A percentile compares a stretch with the other conserved stretches of the same genome.
Evolutionary conservation across 495 filamentous ascomycete genomes (phyloP).

Genomic region (Penicillium simplicissimum): DNA sequence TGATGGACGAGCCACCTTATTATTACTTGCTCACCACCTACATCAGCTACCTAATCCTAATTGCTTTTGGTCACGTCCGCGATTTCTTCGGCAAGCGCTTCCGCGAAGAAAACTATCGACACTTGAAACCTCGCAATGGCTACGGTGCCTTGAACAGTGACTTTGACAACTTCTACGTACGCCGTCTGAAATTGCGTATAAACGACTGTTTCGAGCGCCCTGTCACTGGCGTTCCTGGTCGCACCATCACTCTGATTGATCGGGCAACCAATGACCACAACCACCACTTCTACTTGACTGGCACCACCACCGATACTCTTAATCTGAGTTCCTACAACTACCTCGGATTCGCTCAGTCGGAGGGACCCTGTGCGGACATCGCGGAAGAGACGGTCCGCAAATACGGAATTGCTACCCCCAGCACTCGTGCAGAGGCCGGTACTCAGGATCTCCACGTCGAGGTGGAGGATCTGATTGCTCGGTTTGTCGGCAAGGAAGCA

Average conservation of each 20-base stretch:
- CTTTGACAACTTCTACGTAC: slow-evolving; percentile 98
- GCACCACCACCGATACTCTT: slow-evolving; percentile 90
- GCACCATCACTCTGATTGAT: slow-evolving; percentile 89
- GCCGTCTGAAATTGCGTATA: slow-evolving; percentile 87
- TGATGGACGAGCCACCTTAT: slow-evolving; percentile 96
- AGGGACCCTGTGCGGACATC: slow-evolving; percentile 92
- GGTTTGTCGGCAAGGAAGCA: slow-evolving; percentile 89
- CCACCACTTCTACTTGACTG: slow-evolving; percentile 79
- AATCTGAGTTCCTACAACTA: slow-evolving; percentile 99
- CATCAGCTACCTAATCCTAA: slow-evolving; percentile 93
- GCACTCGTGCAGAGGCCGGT: slow-evolving; percentile 79
- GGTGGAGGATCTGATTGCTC: slow-evolving; percentile 84
- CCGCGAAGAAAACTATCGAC: slow-evolving; percentile 76
- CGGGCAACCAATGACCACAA: slow-evolving; percentile 87
- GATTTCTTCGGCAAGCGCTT: slow-evolving; percentile 99
- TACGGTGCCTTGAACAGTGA: slow-evolving; percentile 97
- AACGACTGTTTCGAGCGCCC: slow-evolving; percentile 96
- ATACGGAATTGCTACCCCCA: slow-evolving; percentile 78
- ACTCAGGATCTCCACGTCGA: slow-evolving; percentile 85
- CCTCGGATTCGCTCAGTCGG: slow-evolving; percentile 95
- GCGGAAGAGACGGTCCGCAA: slow-evolving; percentile 82
- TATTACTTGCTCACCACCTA: slow-evolving; percentile 96
- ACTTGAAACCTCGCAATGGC: slow-evolving; percentile 79
- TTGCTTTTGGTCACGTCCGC: slow-evolving; percentile 90
- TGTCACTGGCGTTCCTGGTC: slow-evolving; percentile 88